Evolutionary conservation across 2,329 filamentous ascomycete species (phyloP).

Genomic region (Colletotrichum sansevieriae): DNA sequence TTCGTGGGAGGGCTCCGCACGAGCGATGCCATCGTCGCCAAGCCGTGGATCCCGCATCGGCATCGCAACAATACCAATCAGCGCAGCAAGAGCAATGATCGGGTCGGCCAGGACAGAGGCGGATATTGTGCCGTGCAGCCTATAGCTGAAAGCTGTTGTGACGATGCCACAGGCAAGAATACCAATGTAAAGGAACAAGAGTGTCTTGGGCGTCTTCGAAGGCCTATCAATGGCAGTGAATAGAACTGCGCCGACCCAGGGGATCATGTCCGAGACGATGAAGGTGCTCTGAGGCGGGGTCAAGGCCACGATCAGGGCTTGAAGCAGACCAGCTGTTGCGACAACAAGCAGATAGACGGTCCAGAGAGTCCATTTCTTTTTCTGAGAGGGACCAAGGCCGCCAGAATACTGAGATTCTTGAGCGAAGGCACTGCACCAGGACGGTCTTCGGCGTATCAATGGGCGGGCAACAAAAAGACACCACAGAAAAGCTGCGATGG

Average conservation of each 20-base stretch:
- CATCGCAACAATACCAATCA: constrained; percentile 68
- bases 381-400: constrained; percentile 32
- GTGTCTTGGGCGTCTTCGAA: constrained; percentile 55
- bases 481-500: constrained; percentile 49
- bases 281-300: constrained; percentile 46
- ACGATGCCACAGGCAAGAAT: constrained; percentile 50
- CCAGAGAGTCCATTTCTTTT: constrained; percentile 55
- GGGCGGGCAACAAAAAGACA: constrained; percentile 47
- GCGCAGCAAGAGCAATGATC: constrained; percentile 44
- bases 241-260: constrained; percentile 55
- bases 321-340: constrained; percentile 51
- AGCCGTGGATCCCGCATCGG: constrained; percentile 74
- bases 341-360: constrained; percentile 52
- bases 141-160: constrained; percentile 46
- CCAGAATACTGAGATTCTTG: constrained; percentile 49
- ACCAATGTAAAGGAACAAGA: constrained; percentile 55
- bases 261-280: constrained; percentile 52
- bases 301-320: constrained; percentile 50
- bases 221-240: constrained; percentile 56
- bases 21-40: constrained; percentile 69
- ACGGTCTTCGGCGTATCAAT: constrained; percentile 50
- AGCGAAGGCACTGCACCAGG: constrained; percentile 60
- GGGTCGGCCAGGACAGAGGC: constrained; percentile 45
- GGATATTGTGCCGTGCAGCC: constrained; percentile 42
- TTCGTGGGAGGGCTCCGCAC: constrained; percentile 67